Conservation (phyloP, 306 rosid genomes). For the Rosa lucieae region DNA sequence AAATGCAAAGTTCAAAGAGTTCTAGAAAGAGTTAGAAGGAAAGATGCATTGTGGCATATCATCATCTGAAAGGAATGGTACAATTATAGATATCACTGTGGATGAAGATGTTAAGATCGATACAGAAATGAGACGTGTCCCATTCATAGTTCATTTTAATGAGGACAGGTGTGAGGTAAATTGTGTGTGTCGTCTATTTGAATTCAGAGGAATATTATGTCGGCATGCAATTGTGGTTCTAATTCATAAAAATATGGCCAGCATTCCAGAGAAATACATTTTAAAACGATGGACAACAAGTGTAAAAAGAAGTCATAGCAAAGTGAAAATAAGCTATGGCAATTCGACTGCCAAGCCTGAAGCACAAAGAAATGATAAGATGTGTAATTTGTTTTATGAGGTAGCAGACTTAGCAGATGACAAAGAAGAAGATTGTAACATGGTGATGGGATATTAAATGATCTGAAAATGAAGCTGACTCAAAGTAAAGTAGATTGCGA, state of each 20-base stretch:
- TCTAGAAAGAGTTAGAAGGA: not conserved
- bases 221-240: not conserved
- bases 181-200: not conserved
- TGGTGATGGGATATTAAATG: not conserved
- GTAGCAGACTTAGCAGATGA: not conserved
- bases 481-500: not conserved
- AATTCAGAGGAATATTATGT: conserved; percentile 8
- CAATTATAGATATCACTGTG: not conserved
- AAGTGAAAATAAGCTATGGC: not conserved
- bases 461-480: not conserved
- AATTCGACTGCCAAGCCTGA: not conserved
- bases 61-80: too few relatives aligned
- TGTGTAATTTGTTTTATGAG: not conserved
- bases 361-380: too few relatives aligned
- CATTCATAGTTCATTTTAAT: not conserved
- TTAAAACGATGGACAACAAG: not conserved
- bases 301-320: not conserved
- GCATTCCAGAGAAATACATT: not conserved
- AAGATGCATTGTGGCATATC: not conserved
- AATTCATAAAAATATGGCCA: not conserved
- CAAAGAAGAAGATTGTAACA: not conserved
- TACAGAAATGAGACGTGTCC: not conserved
- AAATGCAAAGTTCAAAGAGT: not conserved
- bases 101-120: not conserved
- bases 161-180: not conserved